phyloP scores from a whole-genome alignment of 108 stramenopile genomes.

The Pseudonitzschia delicatissima region DNA sequence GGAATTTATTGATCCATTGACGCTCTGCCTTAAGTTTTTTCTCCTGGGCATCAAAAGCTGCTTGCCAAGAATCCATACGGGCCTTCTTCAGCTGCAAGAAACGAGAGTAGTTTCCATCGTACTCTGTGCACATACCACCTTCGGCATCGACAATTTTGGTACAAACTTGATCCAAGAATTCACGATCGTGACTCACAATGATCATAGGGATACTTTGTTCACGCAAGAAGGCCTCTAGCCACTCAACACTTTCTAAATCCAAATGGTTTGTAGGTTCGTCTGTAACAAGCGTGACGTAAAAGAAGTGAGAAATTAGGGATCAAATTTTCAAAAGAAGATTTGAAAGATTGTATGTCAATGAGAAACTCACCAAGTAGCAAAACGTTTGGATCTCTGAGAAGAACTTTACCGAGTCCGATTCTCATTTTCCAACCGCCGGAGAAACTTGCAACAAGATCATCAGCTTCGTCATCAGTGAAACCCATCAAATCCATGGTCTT shows the following conservation, averaged over 20 bases:
- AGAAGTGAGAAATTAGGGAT: not conserved
- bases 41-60: constrained; percentile 91
- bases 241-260: constrained; percentile 91
- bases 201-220: constrained; percentile 95
- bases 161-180: constrained; percentile 97
- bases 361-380: constrained; percentile 82
- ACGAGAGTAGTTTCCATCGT: constrained; percentile 92
- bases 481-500: constrained; percentile 96
- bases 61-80: constrained; percentile 91
- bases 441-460: constrained; percentile 85
- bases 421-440: constrained; percentile 99
- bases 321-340: not conserved
- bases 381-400: constrained; percentile 92
- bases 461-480: constrained; percentile 83
- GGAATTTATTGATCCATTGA: constrained; percentile 90
- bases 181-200: constrained; percentile 98
- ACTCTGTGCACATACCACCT: constrained; percentile 87
- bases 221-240: constrained; percentile 92
- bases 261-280: constrained; percentile 89
- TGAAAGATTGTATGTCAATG: not conserved
- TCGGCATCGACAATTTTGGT: constrained; percentile 95
- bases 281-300: not conserved
- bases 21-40: constrained; percentile 94
- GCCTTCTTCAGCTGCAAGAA: constrained; percentile 92
- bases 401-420: constrained; percentile 95